Percentiles rank a stretch among this genome's conserved stretches.
Conservation (phyloP, 768 basidiomycete genomes). For the Boletus rubroflammeus region DNA sequence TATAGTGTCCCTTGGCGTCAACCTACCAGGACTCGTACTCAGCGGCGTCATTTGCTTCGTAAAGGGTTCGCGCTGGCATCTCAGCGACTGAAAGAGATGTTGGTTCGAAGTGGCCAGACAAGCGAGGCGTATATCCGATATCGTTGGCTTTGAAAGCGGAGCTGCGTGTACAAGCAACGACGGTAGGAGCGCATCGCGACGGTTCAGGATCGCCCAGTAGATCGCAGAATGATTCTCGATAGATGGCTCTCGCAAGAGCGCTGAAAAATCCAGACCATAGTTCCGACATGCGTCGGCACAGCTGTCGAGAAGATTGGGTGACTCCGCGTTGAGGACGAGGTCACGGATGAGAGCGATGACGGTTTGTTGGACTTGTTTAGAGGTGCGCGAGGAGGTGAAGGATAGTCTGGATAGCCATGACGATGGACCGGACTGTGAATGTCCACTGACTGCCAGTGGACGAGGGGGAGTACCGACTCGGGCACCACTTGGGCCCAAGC, state of each 20-base stretch:
- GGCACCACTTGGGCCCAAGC: neutral
- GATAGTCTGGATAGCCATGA: slow-evolving; percentile 20
- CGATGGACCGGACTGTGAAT: neutral
- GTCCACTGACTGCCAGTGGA: neutral
- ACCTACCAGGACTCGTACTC: slow-evolving; percentile 14
- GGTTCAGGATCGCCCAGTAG: slow-evolving; percentile 73
- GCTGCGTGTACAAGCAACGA: slow-evolving; percentile 52
- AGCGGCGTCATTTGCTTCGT: slow-evolving; percentile 8
- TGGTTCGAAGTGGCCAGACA: slow-evolving; percentile 43
- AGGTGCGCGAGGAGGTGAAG: slow-evolving; percentile 22
- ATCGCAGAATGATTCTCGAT: slow-evolving; percentile 65
- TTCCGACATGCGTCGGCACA: slow-evolving; percentile 59
- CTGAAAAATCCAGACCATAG: slow-evolving; percentile 47
- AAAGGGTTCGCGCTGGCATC: slow-evolving; percentile 13
- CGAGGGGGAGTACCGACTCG: neutral
- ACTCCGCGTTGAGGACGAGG: slow-evolving; percentile 36
- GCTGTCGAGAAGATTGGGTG: slow-evolving; percentile 21
- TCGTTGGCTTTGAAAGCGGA: slow-evolving; percentile 39
- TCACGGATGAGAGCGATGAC: slow-evolving; percentile 55
- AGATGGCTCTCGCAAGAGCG: slow-evolving; percentile 56
- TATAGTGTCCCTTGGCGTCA: neutral
- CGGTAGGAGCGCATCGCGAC: slow-evolving; percentile 38
- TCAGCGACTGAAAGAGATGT: slow-evolving; percentile 23
- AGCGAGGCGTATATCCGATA: slow-evolving; percentile 61
- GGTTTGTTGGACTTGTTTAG: slow-evolving; percentile 51